phyloP scores from a whole-genome alignment of 2,329 filamentous ascomycete genomes.

The Keithomyces neogunnii region DNA sequence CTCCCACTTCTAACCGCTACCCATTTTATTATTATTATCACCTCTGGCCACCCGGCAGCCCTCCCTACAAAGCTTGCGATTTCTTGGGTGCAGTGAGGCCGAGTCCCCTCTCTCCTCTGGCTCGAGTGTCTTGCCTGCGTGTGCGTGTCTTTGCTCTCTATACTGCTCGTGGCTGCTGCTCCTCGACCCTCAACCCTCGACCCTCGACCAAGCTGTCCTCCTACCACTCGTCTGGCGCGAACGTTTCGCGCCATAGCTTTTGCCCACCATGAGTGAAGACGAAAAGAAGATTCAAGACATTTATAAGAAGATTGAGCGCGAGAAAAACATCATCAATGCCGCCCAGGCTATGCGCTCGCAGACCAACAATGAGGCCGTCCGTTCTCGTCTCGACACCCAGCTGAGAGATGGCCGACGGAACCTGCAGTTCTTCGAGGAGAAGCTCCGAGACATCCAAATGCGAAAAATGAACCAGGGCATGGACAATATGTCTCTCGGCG shows the following conservation, averaged over 20 bases:
- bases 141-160: neutral
- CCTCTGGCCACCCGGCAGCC: neutral
- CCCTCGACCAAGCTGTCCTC: constrained; percentile 1
- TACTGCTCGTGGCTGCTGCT: neutral
- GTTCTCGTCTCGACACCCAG: constrained; percentile 83
- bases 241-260: constrained; percentile 27
- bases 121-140: neutral
- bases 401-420: constrained; percentile 91
- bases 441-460: constrained; percentile 79
- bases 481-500: constrained; percentile 56
- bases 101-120: neutral
- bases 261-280: constrained; percentile 53
- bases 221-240: constrained; percentile 24
- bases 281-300: constrained; percentile 66
- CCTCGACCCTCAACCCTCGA: neutral
- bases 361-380: constrained; percentile 86
- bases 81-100: neutral
- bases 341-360: constrained; percentile 93
- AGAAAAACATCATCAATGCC: constrained; percentile 89
- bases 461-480: constrained; percentile 63
- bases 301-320: constrained; percentile 94
- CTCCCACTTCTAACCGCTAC: neutral
- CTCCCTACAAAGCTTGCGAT: neutral
- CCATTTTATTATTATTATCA: constrained; percentile 4
- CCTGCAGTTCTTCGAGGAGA: constrained; percentile 91